Evolutionary conservation across 305 asterid genomes (phyloP), one percentile per base, ranked within the genome.

Genomic region (Fraxinus latifolia): DNA sequence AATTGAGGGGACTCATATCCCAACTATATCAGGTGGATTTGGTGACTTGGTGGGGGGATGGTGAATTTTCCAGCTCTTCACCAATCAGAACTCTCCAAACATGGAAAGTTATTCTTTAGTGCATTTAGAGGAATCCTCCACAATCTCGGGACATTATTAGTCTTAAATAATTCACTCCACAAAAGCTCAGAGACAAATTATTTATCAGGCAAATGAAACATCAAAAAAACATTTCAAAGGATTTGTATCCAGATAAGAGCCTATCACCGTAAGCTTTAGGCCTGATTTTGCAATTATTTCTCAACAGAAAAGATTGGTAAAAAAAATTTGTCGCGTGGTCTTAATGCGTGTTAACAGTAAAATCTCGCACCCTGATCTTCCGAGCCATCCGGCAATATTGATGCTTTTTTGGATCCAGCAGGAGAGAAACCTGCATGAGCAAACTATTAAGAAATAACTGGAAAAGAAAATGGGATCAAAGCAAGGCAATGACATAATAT

Each of bases 371-470:
- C 97, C 88, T 89, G 90, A 82, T 87, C 91, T 80, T 87, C 96
- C 8, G 84, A 79, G 78, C 81, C 86, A 84, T 88, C 86, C 39
- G 80, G 91, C 17, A 72, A 85, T 60, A 87, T 83, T 89, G 80
- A 83, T 84, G 91, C 86, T 80, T 79, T 88, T 84, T 86, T 86
- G 55, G 93, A 86, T 84, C 85, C 94, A 85, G 87, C 84, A 29
- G 91, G 90, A 80, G 87, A 73, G 78, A 94, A 90, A 71, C 99
- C 98, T 93, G 90, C 21, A 90, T 62, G 72, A 86, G 78, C 80
- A 77, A 83, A 80, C 77, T 36, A 79, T 86, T 60, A 86, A 86
- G 74, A 87, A 82, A 50, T 50, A 50, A 15, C 60, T 50, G 21
- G 60, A 50, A 50, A 37, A 37, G 47, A 37, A 37, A 37, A 37